Base-by-base conservation (phyloP, 352 stramenopile genomes). In the Phytophthora hibernalis region DNA sequence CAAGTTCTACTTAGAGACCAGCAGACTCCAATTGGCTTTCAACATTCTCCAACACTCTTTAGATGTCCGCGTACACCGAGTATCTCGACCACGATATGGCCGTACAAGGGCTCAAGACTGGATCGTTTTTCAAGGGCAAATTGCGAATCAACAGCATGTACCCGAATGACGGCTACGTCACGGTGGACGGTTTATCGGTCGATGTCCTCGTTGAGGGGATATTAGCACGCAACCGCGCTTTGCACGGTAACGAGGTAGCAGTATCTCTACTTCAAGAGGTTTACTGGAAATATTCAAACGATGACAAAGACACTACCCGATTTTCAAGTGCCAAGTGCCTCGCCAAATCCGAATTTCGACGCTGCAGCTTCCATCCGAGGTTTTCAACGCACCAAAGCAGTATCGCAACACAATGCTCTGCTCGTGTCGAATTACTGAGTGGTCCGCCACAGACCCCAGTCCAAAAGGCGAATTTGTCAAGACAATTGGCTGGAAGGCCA, bases 401-500 rank as follows among this genome's bases (percentile, higher is more conserved):
- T 93, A 90, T 57, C 77, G 79, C 1, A 74, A 81, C 51, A 75
- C 80, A n/a, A 95, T 89, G 83, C 66, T 92, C 33, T 93, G 83
- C 51, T 85, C 92, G 50, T 89, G 80, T 15, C 77, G 81, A 20
- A 80, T 92, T 37, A 91, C 79, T 61, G 59, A 82, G 56, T 93
- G 83, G 83, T 78, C 69, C 33, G 84, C 74, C 10, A 78, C 73
- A 63, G 72, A 80, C 50, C 71, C 72, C 31, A 89, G 74, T 28
- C 87, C 90, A 0, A 76, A 77, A 81, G 90, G 83, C 1, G 80
- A 89, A 40, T 93, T 92, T 61, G 72, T 93, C 5, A 88, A 93
- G 68, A 88, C 82, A 15, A 62, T 94, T 0, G 85, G 87, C 80
- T 99, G 9, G 65, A 97, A 26, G 67, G 83, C 4, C 85, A 95